Percentiles rank a stretch among this genome's conserved stretches.
Conservation (phyloP, 1,284 basidiomycete genomes). For the Moniliella sp. region DNA sequence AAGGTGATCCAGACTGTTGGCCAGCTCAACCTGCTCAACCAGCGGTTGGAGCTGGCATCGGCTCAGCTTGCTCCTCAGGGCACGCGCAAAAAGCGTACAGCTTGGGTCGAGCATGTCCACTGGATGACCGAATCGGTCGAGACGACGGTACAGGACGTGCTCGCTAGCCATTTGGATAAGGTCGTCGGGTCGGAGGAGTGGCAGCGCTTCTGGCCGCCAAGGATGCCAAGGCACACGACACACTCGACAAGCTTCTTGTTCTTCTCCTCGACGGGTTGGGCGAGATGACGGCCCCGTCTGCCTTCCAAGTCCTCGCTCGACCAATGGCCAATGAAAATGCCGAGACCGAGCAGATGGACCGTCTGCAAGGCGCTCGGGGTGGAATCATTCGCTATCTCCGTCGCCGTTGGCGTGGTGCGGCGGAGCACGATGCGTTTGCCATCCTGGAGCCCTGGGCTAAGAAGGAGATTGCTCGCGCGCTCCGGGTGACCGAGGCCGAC, state of each 20-base stretch:
- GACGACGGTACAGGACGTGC: slow-evolving; percentile 7
- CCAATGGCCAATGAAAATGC: slow-evolving; percentile 20
- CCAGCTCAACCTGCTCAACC: slow-evolving; percentile 13
- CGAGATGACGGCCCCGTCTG: slow-evolving; percentile 9
- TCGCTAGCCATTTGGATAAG: slow-evolving; percentile 9
- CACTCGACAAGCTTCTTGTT: slow-evolving; percentile 15
- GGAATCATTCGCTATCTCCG: slow-evolving; percentile 15
- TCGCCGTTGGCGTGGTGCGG: slow-evolving; percentile 48
- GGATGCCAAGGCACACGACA: slow-evolving; percentile 6
- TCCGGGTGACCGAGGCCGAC: too few species aligned
- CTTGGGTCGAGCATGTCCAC: slow-evolving; percentile 19
- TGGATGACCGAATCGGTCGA: slow-evolving; percentile 20
- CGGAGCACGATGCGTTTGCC: slow-evolving; percentile 59
- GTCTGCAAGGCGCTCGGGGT: slow-evolving; percentile 13
- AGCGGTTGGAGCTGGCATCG: slow-evolving; percentile 15
- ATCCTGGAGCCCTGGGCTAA: slow-evolving; percentile 59
- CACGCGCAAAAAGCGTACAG: slow-evolving; percentile 9
- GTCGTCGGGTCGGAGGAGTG: slow-evolving; percentile 14
- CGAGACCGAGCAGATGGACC: slow-evolving; percentile 3
- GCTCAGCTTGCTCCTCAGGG: too few species aligned
- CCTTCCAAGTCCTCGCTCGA: slow-evolving; percentile 17
- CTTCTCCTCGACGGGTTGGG: slow-evolving; percentile 21
- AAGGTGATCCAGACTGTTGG: slow-evolving; percentile 7
- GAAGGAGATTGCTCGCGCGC: too few species aligned
- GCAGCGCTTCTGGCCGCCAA: slow-evolving; percentile 9